Conservation (phyloP, 768 basidiomycete species). For the Boletus bicolor region DNA sequence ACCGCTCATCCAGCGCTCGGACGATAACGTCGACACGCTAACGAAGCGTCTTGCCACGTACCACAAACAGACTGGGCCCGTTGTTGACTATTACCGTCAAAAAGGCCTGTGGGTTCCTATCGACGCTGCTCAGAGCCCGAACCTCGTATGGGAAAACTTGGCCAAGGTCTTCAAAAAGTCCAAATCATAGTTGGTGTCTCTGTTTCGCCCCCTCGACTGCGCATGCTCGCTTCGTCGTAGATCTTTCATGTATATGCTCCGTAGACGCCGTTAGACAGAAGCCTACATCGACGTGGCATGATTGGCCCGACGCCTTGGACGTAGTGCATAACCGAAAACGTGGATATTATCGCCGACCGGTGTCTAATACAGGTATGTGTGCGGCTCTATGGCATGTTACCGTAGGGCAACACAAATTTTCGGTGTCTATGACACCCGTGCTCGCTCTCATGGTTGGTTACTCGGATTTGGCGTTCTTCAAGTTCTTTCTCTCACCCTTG, state of each 20-base stretch:
- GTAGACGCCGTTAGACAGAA: conserved; percentile 19
- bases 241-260: conserved; percentile 26
- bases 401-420: conserved; percentile 9
- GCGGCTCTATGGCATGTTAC: conserved; percentile 7
- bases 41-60: conserved; percentile 85
- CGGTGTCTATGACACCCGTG: neutral
- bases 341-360: conserved; percentile 5
- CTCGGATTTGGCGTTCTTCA: conserved; percentile 35
- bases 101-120: conserved; percentile 88
- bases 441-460: conserved; percentile 5
- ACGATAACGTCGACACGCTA: conserved; percentile 96
- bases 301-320: neutral
- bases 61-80: conserved; percentile 93
- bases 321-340: neutral
- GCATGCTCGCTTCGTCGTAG: conserved; percentile 9
- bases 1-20: conserved; percentile 93
- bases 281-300: conserved; percentile 1
- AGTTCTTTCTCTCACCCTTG: conserved; percentile 54
- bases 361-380: conserved; percentile 25
- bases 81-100: conserved; percentile 92
- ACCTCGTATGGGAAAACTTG: conserved; percentile 86
- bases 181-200: conserved; percentile 12
- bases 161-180: conserved; percentile 54
- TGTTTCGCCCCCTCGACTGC: neutral
- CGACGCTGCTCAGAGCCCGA: conserved; percentile 92